Conservation (phyloP, 2,329 filamentous ascomycete species). For the Xylariales sp. region DNA sequence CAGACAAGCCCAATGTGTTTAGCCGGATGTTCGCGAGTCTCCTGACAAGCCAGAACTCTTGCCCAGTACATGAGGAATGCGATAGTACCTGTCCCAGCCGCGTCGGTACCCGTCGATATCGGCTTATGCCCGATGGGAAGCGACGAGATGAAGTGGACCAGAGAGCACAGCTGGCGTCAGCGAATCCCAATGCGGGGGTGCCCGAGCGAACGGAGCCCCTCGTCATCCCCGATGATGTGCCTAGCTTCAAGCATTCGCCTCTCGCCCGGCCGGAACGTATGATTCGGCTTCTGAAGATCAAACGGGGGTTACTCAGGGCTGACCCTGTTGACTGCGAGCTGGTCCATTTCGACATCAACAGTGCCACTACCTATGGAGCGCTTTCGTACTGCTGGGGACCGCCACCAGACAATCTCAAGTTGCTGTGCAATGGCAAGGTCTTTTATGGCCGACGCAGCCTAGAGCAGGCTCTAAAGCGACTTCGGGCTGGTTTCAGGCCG, state of each 20-base stretch:
- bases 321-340: not conserved
- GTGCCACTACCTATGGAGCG: not conserved
- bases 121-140: not conserved
- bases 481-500: not conserved
- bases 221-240: not conserved
- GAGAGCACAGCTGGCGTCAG: not conserved
- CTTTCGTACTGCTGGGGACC: conserved; percentile 4
- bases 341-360: not conserved
- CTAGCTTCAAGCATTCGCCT: not conserved
- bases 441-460: not conserved
- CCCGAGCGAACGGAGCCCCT: not conserved
- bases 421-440: not conserved
- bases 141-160: not conserved
- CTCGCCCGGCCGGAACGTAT: not conserved
- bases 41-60: not conserved
- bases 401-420: not conserved
- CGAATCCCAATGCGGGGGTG: not conserved
- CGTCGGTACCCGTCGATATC: not conserved
- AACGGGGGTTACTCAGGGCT: not conserved
- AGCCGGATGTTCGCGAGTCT: not conserved
- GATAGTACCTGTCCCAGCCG: not conserved
- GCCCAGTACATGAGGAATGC: not conserved
- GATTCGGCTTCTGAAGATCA: not conserved
- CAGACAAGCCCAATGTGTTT: not conserved
- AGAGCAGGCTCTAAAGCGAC: not conserved